These are phyloP conservation scores for Macadamia tetraphylla DNA, from an alignment of 164 flowering plant species.

Conservation along the genomic window DNA sequence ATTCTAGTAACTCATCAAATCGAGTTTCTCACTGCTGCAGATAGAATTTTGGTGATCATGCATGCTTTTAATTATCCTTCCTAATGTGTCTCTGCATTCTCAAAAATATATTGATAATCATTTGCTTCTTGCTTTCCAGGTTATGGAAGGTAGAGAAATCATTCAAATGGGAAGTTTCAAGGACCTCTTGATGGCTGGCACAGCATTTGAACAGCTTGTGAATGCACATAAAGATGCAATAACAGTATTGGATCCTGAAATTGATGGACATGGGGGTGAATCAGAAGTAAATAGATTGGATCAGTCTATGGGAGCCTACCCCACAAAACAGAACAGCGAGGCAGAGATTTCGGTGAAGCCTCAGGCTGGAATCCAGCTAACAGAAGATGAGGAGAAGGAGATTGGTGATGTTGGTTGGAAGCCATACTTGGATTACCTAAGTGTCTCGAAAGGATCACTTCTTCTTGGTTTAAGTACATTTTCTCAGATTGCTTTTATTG, in stretches of 20 bases:
- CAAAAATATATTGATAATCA: background rate
- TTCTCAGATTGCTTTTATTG: conserved; percentile 42
- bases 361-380: conserved; percentile 43
- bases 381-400: conserved; percentile 71
- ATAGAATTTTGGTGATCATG: conserved; percentile 56
- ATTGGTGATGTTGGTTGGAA: conserved; percentile 70
- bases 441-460: conserved; percentile 41
- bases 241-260: conserved; percentile 22
- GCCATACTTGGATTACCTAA: conserved; percentile 62
- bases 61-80: background rate
- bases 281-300: conserved; percentile 5
- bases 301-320: conserved; percentile 9
- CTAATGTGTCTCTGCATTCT: background rate
- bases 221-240: conserved; percentile 66
- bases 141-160: conserved; percentile 59
- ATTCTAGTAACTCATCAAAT: conserved; percentile 92
- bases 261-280: conserved; percentile 10
- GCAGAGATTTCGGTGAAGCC: conserved; percentile 41
- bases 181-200: conserved; percentile 56
- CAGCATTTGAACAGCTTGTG: conserved; percentile 72
- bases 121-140: conserved; percentile 25
- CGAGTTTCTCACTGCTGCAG: conserved; percentile 70
- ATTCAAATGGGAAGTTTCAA: conserved; percentile 65
- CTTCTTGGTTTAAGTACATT: conserved; percentile 23
- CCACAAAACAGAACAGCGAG: conserved; percentile 22